Evolutionary conservation across 148 eudicot genomes (phyloP), one percentile per base, ranked within the genome.

Genomic region (Agrostemma githago): DNA sequence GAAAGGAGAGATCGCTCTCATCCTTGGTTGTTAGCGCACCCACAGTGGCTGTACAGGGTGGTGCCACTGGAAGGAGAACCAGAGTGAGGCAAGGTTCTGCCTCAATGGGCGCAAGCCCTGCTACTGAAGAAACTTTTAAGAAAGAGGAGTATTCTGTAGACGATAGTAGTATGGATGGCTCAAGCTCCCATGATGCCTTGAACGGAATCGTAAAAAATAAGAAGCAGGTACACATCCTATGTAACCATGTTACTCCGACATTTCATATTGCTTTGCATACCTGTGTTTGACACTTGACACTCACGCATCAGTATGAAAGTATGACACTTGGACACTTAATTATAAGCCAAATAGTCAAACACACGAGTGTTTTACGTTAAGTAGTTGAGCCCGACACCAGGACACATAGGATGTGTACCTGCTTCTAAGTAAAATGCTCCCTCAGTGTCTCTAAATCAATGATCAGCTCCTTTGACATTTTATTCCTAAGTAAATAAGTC

Each of bases 1-100:
- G 97, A 76, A 94, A 94, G 87, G 98, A 94, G 84, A 90, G 97
- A 67, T 94, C 98, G 51, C 88, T 94, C 62, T 94, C 98, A 5
- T 90, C 96, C 15, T 81, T 94, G 81, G 98, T 89, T 77, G 93
- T 92, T 62, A 83, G 75, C 82, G 83, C 98, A 61, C 98, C 98
- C 4, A 83, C 89, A 81, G 96, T 92, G 15, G 74, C 92, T 48
- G 61, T 85, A 56, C 92, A 92, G 76, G 82, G 85, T 82, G 85
- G 90, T 71, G 79, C 83, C 74, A 89, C 97, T 44, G 97, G 98
- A 77, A 87, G 88, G 84, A 87, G 96, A 74, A 88, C 92, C 70
- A 88, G 92, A 83, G 86, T 84, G 57, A 88, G 90, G 79, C 92
- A 94, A 77, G 80, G 84, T 66, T 83, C 86, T 71, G 66, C 76